phyloP scores from a whole-genome alignment of 768 basidiomycete species.

The Cyclocybe cylindracea region DNA sequence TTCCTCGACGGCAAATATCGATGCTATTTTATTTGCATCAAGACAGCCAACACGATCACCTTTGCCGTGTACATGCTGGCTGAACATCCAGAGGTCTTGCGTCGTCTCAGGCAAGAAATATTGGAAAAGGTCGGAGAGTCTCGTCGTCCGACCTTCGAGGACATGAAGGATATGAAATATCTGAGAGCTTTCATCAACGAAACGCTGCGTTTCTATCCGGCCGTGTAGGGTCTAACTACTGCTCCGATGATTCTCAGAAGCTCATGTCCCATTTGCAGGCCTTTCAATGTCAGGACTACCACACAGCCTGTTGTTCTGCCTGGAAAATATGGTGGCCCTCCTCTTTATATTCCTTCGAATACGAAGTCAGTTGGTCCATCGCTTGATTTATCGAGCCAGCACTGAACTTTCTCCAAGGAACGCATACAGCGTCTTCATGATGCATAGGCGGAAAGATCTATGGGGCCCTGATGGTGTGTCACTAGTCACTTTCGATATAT shows the following conservation, averaged over 20 bases:
- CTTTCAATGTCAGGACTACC: conserved; percentile 32
- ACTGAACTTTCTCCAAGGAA: conserved; percentile 24
- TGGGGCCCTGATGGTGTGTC: conserved; percentile 68
- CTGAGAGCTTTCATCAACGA: conserved; percentile 61
- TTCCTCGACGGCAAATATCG: background rate
- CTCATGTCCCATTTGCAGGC: conserved; percentile 20
- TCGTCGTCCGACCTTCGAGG: conserved; percentile 51
- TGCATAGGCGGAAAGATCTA: conserved; percentile 63
- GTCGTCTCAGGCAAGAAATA: conserved; percentile 52
- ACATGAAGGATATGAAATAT: conserved; percentile 60
- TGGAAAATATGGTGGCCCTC: conserved; percentile 27
- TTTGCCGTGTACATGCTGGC: conserved; percentile 58
- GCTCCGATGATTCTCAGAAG: no score
- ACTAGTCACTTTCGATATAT: conserved; percentile 3
- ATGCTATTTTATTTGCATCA: background rate
- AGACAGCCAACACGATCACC: conserved; percentile 54
- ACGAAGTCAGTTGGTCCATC: conserved; percentile 9
- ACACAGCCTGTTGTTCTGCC: conserved; percentile 23
- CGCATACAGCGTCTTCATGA: conserved; percentile 50
- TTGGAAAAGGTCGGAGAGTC: conserved; percentile 42
- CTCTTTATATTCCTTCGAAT: conserved; percentile 37
- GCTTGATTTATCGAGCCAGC: background rate
- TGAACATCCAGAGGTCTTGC: conserved; percentile 46
- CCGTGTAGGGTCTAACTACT: conserved; percentile 37
- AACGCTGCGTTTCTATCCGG: conserved; percentile 52